Conservation (phyloP, 139 green algal genomes). For the Chlamydomonas applanata region DNA sequence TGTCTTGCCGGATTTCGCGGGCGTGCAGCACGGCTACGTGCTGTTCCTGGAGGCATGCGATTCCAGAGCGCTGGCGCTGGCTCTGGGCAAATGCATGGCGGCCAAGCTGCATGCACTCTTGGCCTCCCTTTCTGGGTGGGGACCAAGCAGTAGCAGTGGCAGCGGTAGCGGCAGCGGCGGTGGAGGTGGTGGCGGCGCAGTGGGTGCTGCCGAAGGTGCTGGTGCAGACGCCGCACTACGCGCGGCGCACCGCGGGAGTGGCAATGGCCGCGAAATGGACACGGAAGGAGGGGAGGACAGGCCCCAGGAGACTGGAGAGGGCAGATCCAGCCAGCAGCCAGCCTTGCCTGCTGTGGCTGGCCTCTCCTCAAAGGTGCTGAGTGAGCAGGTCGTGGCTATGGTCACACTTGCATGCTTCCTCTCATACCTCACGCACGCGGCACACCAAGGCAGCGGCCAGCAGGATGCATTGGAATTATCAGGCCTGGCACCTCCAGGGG, state of each 20-base stretch:
- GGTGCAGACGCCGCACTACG: no score
- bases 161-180: not conserved
- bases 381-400: conserved; percentile 35
- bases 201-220: no score
- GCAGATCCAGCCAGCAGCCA: no score
- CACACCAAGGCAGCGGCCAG: not conserved
- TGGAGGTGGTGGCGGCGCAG: not conserved
- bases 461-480: not conserved
- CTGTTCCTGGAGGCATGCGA: conserved; percentile 64
- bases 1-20: conserved; percentile 51
- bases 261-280: no score
- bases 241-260: no score
- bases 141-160: not conserved
- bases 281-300: no score
- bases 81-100: conserved; percentile 47
- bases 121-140: not conserved
- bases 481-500: not conserved
- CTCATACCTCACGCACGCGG: conserved; percentile 35
- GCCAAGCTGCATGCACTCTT: conserved; percentile 26
- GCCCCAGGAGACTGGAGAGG: no score
- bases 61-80: conserved; percentile 44
- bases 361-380: conserved; percentile 8
- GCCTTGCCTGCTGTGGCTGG: not conserved
- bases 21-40: conserved; percentile 48
- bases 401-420: conserved; percentile 53